phyloP scores from a whole-genome alignment of 2,329 filamentous ascomycete genomes.

The Xylaria digitata region DNA sequence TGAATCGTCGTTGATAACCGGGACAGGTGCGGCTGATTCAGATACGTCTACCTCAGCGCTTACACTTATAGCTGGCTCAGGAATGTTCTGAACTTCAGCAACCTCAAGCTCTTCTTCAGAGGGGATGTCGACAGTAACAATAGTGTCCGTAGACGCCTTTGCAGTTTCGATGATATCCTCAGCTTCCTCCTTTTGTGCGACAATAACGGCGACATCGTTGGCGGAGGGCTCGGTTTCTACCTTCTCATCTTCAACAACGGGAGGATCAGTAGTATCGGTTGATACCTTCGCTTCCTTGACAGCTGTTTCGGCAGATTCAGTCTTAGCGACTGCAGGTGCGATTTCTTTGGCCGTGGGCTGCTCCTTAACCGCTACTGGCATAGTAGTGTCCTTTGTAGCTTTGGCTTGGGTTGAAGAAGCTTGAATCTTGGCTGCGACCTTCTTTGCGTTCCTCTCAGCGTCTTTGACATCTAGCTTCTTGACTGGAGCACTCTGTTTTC shows the following conservation, averaged over 20 bases:
- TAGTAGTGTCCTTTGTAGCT: slow-evolving; percentile 37
- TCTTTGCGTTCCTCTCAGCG: slow-evolving; percentile 44
- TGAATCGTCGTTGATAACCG: slow-evolving; percentile 39
- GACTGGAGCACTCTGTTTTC: slow-evolving; percentile 49
- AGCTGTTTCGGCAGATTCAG: slow-evolving; percentile 40
- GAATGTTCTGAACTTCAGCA: slow-evolving; percentile 18
- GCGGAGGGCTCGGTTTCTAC: slow-evolving; percentile 20
- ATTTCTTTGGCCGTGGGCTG: slow-evolving; percentile 45
- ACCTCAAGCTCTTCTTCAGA: slow-evolving; percentile 34
- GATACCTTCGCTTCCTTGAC: slow-evolving; percentile 41
- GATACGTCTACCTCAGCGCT: not conserved
- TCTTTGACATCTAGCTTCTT: slow-evolving; percentile 42
- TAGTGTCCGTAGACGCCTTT: slow-evolving; percentile 38
- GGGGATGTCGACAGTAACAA: slow-evolving; percentile 21
- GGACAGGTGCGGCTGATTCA: slow-evolving; percentile 19
- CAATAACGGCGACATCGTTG: slow-evolving; percentile 23
- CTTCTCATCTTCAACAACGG: slow-evolving; percentile 38
- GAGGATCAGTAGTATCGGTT: slow-evolving; percentile 34
- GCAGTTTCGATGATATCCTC: slow-evolving; percentile 39
- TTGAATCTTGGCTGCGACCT: slow-evolving; percentile 44
- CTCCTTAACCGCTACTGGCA: slow-evolving; percentile 37
- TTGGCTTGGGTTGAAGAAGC: slow-evolving; percentile 43
- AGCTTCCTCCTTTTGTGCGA: slow-evolving; percentile 22
- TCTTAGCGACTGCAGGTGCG: slow-evolving; percentile 40
- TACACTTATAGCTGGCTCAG: not conserved